Conservation (phyloP, 2,329 filamentous ascomycete species). For the Sporothrix luriei region DNA sequence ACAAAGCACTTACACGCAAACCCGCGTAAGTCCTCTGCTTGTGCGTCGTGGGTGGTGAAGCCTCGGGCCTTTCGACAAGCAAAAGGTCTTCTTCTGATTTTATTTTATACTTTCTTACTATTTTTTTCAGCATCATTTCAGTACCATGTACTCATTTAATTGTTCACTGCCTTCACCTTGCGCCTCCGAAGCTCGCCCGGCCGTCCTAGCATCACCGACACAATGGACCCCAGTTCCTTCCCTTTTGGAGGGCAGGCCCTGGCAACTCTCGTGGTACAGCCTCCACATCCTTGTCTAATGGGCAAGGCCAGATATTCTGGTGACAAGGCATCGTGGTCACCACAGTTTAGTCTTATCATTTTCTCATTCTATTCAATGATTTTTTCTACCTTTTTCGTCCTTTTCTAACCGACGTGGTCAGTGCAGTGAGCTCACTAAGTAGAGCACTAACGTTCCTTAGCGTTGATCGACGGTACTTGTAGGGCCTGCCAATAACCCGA, state of each 20-base stretch:
- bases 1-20: background rate
- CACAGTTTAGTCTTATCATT: background rate
- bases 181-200: background rate
- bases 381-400: background rate
- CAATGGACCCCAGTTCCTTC: slow-evolving; percentile 1
- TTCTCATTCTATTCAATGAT: background rate
- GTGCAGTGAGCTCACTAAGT: slow-evolving; percentile 12
- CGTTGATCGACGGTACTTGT: slow-evolving; percentile 28
- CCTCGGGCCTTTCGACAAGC: background rate
- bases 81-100: too few species aligned
- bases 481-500: background rate
- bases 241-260: background rate
- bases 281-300: background rate
- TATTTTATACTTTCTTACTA: background rate
- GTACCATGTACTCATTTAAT: background rate
- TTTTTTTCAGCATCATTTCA: background rate
- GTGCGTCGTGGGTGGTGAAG: background rate
- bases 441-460: slow-evolving; percentile 21
- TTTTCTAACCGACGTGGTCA: slow-evolving; percentile 26
- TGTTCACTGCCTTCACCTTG: slow-evolving; percentile 17
- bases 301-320: background rate
- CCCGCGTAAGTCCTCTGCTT: slow-evolving; percentile 14
- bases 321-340: background rate
- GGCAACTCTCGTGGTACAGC: background rate
- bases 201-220: background rate